Evolutionary conservation across 345 rosid genomes (phyloP).

Genomic region (Populus euphratica): DNA sequence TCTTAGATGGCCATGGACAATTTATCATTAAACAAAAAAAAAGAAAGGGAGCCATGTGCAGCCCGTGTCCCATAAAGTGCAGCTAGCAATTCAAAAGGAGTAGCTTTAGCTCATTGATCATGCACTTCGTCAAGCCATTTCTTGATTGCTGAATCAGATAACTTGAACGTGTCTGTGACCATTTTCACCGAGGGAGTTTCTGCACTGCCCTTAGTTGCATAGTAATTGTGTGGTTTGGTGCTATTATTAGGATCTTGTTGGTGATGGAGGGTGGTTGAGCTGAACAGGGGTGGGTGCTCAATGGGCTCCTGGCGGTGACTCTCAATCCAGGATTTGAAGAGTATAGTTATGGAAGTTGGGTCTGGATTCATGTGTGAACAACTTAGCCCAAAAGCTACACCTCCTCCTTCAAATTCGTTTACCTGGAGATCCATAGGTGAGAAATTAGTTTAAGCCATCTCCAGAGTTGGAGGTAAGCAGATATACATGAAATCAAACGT

Average conservation of each 20-base stretch:
- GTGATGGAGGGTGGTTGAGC: neutral
- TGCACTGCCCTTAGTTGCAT: conserved; percentile 14
- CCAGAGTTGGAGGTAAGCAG: too few species aligned
- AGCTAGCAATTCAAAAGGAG: conserved; percentile 46
- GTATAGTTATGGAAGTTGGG: conserved; percentile 36
- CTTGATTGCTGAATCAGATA: conserved; percentile 31
- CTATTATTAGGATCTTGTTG: neutral
- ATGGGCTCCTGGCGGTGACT: conserved; percentile 29
- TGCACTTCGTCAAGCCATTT: conserved; percentile 14
- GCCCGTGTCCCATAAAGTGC: conserved; percentile 47
- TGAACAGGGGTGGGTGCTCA: conserved; percentile 33
- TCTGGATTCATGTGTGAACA: conserved; percentile 58
- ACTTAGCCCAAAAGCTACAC: conserved; percentile 59
- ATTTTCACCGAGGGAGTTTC: conserved; percentile 25
- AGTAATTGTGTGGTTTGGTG: neutral
- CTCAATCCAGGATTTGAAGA: conserved; percentile 50
- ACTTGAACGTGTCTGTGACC: conserved; percentile 53
- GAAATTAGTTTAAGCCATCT: too few species aligned
- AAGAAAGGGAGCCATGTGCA: neutral
- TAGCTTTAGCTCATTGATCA: conserved; percentile 29
- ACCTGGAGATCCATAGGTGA: conserved; percentile 23
- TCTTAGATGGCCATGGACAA: too few species aligned
- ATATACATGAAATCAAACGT: too few species aligned
- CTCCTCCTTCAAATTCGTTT: conserved; percentile 66
- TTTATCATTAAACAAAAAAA: too few species aligned